A percentile compares a stretch with the other conserved stretches of the same genome.
Conservation (phyloP, 2,329 filamentous ascomycete genomes). For the Epichloe scottii region DNA sequence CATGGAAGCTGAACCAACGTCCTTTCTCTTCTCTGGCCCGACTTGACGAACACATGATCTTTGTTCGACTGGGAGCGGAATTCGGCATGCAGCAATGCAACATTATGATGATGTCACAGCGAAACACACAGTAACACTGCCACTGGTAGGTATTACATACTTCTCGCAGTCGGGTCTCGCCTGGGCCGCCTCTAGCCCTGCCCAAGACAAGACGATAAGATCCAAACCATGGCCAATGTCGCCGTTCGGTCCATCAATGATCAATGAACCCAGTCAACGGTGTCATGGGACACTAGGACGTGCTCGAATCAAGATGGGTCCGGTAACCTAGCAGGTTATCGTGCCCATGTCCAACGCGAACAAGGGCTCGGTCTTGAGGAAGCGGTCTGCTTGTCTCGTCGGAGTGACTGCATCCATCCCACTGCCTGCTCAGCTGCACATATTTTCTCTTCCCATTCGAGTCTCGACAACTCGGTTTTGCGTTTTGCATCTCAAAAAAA, state of each 20-base stretch:
- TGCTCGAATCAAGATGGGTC: conserved; percentile 4
- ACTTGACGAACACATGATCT: neutral
- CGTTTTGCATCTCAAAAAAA: conserved; percentile 2
- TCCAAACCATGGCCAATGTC: conserved; percentile 2
- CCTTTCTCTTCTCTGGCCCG: neutral
- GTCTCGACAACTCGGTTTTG: neutral
- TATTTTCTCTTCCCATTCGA: neutral
- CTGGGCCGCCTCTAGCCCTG: neutral
- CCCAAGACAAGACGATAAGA: neutral
- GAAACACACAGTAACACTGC: neutral
- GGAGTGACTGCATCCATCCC: conserved; percentile 17
- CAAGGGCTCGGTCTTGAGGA: conserved; percentile 1
- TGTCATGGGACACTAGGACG: conserved; percentile 1
- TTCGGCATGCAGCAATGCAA: neutral
- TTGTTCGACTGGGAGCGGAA: neutral
- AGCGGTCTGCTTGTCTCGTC: conserved; percentile 10
- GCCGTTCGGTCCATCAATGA: conserved; percentile 1
- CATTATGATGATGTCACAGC: neutral
- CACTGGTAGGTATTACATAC: neutral
- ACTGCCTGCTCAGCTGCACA: conserved; percentile 17
- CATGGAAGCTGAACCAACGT: neutral
- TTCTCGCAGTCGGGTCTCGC: conserved; percentile 3
- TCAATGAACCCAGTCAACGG: neutral
- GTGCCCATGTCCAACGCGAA: conserved; percentile 4
- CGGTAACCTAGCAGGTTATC: neutral